Base-by-base conservation (phyloP, 2,329 filamentous ascomycete species). In the Piedraia hortae region DNA sequence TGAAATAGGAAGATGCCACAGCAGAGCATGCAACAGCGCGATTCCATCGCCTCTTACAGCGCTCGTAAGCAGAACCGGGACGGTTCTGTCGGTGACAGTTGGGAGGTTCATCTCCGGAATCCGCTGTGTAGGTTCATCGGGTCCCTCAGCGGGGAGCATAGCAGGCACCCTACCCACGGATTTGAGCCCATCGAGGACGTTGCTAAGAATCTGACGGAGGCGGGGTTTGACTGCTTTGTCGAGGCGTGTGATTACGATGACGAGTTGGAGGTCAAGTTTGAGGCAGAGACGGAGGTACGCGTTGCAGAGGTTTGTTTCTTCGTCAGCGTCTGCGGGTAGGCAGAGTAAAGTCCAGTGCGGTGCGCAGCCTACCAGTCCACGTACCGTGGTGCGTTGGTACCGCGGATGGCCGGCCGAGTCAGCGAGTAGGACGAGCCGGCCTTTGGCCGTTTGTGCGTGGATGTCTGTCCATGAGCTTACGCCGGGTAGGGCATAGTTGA, bases 381-480 rank as follows among this genome's bases (percentile, higher is more conserved):
- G 63, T 23, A 93, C 54, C 2, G 77, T 82, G 4, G 82, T 93
- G 25, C 85, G 67, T 21, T 78, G 62, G 44, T 85, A 97, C 19
- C 78, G 65, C 16, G 80, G 70, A 31, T 89, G 74, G 0, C 85
- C 85, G 9, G 82, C 82, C 20, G 82, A 88, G 44, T 97, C 85
- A 1, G 78, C 75, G 4, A 93, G 53, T 33, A 91, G 80, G 4
- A 85, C 75, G 3, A 97, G 48, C 10, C 80, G 66, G 3, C 69
- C 74, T 26, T 56, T 48, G 28, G 68, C 62, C 1, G 75, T 63
- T 21, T 66, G 61, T 16, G 73, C 68, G 42, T 97, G 85, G 23
- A 93, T 85, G 40, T 91, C 82, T 23, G 74, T 67, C 85, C 85
- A 97, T 1, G 78, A 80, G 26, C 77, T 73, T 20, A 91, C 68